Evolutionary conservation across 2,329 filamentous ascomycete genomes (phyloP).

Genomic region (Penicillium psychrosexuale): DNA sequence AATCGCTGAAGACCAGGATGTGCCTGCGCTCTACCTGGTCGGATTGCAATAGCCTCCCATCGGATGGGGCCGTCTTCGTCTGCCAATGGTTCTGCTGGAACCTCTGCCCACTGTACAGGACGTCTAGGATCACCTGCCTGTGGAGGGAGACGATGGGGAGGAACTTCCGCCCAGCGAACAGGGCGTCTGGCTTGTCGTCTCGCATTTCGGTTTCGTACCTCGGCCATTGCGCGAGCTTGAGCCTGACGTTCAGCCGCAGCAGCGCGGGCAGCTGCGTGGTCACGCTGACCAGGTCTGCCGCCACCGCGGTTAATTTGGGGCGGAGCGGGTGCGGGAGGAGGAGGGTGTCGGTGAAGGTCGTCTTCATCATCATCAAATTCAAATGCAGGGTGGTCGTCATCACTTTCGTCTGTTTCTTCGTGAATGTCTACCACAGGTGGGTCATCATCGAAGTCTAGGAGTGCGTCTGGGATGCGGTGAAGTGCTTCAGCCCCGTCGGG

Average conservation of each 20-base stretch:
- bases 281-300: constrained; percentile 26
- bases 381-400: constrained; percentile 28
- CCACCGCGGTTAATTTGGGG: constrained; percentile 33
- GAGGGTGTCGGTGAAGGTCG: constrained; percentile 29
- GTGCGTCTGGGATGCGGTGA: constrained; percentile 40
- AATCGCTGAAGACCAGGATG: constrained; percentile 50
- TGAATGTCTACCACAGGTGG: constrained; percentile 7
- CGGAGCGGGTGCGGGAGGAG: constrained; percentile 42
- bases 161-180: background rate
- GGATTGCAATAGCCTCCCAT: constrained; percentile 1
- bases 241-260: constrained; percentile 40
- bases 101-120: constrained; percentile 1
- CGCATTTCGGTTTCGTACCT: constrained; percentile 31
- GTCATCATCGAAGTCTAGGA: constrained; percentile 38
- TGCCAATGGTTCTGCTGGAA: background rate
- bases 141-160: constrained; percentile 11
- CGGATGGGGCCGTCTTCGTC: background rate
- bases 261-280: constrained; percentile 35
- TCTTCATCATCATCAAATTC: constrained; percentile 29
- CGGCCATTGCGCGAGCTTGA: constrained; percentile 40
- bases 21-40: constrained; percentile 4
- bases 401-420: constrained; percentile 23
- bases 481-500: constrained; percentile 42
- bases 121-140: constrained; percentile 1
- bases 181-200: background rate